Conservation (phyloP, 306 rosid species). For the Astragalus membranaceus region DNA sequence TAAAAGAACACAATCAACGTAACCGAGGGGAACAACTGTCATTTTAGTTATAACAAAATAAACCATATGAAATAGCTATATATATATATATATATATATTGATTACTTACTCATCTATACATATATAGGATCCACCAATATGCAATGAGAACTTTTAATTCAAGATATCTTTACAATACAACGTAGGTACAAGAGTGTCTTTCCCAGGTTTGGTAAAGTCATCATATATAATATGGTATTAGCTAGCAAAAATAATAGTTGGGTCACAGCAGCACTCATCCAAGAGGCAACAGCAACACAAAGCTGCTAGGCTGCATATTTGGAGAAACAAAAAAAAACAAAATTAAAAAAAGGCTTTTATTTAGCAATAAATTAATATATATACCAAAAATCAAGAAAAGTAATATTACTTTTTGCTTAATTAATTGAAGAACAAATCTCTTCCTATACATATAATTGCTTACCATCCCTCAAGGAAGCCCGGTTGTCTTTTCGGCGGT, state of each 20-base stretch:
- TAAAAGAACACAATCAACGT: background rate
- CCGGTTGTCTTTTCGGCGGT: conserved; percentile 35
- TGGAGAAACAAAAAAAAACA: background rate
- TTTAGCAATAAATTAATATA: background rate
- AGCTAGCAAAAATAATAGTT: conserved; percentile 32
- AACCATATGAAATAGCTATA: too few relatives aligned
- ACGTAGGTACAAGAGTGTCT: background rate
- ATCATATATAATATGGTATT: background rate
- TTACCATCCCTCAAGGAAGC: conserved; percentile 84
- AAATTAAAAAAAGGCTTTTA: background rate
- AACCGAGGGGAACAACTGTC: background rate
- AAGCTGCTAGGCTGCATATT: conserved; percentile 65
- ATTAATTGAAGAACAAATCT: conserved; percentile 5
- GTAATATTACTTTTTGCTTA: background rate
- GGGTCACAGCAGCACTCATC: conserved; percentile 91
- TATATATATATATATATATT: background rate
- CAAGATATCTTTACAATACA: conserved; percentile 1
- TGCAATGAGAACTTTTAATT: background rate
- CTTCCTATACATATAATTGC: background rate
- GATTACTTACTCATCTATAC: background rate
- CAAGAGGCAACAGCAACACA: conserved; percentile 74
- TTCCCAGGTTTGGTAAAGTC: background rate
- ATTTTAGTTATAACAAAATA: background rate
- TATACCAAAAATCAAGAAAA: background rate
- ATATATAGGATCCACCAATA: conserved; percentile 1